phyloP scores from a whole-genome alignment of 163 green algal species.

The Scenedesmus sp. region DNA sequence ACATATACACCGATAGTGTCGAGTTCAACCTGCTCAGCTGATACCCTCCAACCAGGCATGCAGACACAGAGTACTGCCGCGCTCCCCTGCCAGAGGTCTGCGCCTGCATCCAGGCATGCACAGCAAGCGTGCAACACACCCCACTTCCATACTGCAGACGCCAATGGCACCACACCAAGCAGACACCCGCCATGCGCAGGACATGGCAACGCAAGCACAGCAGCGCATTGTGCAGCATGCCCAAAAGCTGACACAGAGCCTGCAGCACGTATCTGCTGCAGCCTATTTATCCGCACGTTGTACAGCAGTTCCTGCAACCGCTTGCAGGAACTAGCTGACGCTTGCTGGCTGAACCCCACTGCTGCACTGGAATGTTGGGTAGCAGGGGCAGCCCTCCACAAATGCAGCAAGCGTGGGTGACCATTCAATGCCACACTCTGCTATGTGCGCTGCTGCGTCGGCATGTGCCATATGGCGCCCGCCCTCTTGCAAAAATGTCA shows the following conservation, averaged over 20 bases:
- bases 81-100: too few relatives aligned
- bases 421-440: background rate
- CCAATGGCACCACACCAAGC: background rate
- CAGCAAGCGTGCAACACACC: background rate
- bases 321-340: background rate
- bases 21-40: background rate
- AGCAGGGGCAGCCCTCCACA: background rate
- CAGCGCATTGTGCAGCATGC: background rate
- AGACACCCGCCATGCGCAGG: background rate
- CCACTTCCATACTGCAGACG: background rate
- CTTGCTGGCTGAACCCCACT: background rate
- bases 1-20: too few relatives aligned
- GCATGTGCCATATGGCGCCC: background rate
- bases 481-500: conserved; percentile 1
- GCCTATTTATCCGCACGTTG: background rate
- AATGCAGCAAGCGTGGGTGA: background rate
- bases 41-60: background rate
- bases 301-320: background rate
- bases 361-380: background rate
- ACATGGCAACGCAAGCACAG: background rate
- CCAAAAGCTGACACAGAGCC: too few relatives aligned
- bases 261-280: background rate
- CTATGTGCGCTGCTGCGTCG: background rate
- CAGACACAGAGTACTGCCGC: background rate
- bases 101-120: background rate